Percentiles rank a stretch among this genome's conserved stretches.
Conservation (phyloP, 73 alveolate genomes). For the Urostyla sp. region DNA sequence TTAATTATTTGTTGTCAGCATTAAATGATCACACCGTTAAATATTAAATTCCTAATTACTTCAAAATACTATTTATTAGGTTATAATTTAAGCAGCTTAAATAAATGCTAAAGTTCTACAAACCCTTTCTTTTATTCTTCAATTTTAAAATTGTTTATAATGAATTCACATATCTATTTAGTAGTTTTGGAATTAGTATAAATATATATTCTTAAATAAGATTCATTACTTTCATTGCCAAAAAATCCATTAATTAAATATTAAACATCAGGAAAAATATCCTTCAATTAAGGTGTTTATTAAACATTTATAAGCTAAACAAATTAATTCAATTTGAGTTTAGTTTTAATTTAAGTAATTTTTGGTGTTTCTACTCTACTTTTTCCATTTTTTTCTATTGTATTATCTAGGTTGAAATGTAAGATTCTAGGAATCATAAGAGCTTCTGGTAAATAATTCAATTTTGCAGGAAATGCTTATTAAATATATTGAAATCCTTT, state of each 20-base stretch:
- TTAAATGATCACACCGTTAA: no score
- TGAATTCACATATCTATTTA: no score
- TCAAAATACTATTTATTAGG: no score
- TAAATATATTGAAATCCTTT: background rate
- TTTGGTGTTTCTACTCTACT: background rate
- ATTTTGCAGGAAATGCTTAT: background rate
- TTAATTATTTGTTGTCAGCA: no score
- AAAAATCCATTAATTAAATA: constrained; percentile 35
- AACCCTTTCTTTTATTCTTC: no score
- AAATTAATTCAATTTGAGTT: background rate
- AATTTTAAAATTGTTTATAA: no score
- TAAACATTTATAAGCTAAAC: background rate
- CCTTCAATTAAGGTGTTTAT: background rate
- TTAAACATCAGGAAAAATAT: constrained; percentile 3
- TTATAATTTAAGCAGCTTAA: no score
- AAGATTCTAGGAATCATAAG: constrained; percentile 19
- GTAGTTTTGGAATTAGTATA: no score
- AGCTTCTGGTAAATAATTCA: constrained; percentile 14
- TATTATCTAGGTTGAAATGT: background rate
- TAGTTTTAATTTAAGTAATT: background rate
- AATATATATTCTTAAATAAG: background rate
- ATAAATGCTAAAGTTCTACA: no score
- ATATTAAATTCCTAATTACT: no score
- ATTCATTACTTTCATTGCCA: constrained; percentile 2
- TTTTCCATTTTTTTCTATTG: constrained; percentile 4